Conservation (phyloP, 1,284 basidiomycete species). For the Rhizoctonia solani region DNA sequence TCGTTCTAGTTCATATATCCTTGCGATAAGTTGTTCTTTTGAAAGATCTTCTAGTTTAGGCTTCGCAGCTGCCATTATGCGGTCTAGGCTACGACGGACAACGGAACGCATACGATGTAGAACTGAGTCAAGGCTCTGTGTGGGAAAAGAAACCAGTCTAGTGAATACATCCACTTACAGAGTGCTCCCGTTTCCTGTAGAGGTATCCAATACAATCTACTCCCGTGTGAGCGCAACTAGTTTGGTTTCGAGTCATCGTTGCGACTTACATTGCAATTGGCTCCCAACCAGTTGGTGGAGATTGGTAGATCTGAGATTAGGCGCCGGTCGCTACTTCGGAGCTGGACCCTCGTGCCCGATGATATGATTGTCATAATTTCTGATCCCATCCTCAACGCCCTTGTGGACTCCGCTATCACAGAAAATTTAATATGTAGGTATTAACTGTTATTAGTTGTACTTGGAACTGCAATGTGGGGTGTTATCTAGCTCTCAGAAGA, state of each 20-base stretch:
- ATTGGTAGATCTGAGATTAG: background rate
- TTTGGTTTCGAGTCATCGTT: no score
- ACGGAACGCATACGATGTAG: slow-evolving; percentile 14
- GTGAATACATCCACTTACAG: no score
- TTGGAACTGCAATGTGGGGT: no score
- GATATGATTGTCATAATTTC: slow-evolving; percentile 7
- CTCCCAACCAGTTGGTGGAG: slow-evolving; percentile 1
- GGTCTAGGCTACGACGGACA: slow-evolving; percentile 10
- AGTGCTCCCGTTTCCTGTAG: no score
- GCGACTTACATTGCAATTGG: no score
- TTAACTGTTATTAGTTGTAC: background rate
- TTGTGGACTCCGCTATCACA: background rate
- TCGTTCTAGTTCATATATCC: slow-evolving; percentile 59
- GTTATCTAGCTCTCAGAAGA: background rate
- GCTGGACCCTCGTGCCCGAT: background rate
- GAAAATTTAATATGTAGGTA: background rate
- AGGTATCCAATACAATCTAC: no score
- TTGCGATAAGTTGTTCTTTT: slow-evolving; percentile 66
- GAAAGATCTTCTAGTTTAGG: slow-evolving; percentile 34
- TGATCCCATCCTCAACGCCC: slow-evolving; percentile 1
- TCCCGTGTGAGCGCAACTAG: no score
- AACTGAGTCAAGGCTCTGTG: background rate
- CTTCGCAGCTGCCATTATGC: background rate
- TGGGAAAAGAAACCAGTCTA: no score
- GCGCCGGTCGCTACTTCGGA: slow-evolving; percentile 8